Evolutionary conservation across 208 protist species (phyloP).

Genomic region (Crithidia fasciculata): DNA sequence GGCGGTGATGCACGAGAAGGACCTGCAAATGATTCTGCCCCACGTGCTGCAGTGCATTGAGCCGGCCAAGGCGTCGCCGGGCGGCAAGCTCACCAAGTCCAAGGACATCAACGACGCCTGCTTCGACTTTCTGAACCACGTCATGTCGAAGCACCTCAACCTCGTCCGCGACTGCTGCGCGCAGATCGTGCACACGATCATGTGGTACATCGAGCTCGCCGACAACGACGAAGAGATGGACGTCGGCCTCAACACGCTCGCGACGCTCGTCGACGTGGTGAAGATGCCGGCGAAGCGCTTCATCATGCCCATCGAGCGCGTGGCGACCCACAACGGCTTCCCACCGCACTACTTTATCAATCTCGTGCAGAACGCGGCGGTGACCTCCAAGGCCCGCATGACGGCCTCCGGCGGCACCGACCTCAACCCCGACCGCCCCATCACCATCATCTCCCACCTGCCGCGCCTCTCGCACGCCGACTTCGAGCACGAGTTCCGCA

Average conservation of each 20-base stretch:
- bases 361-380: slow-evolving; percentile 63
- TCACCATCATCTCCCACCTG: slow-evolving; percentile 75
- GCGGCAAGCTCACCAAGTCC: slow-evolving; percentile 46
- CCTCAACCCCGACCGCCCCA: slow-evolving; percentile 73
- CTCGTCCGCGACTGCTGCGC: slow-evolving; percentile 87
- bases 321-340: slow-evolving; percentile 75
- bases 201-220: slow-evolving; percentile 88
- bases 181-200: slow-evolving; percentile 86
- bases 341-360: slow-evolving; percentile 64
- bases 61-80: slow-evolving; percentile 52
- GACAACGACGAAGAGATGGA: slow-evolving; percentile 82
- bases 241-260: slow-evolving; percentile 76
- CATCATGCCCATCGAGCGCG: slow-evolving; percentile 74
- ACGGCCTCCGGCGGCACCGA: slow-evolving; percentile 40
- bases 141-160: slow-evolving; percentile 79
- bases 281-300: slow-evolving; percentile 78
- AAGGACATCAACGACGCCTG: slow-evolving; percentile 88
- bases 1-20: slow-evolving; percentile 86
- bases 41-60: slow-evolving; percentile 92
- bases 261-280: slow-evolving; percentile 74
- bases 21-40: slow-evolving; percentile 83
- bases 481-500: slow-evolving; percentile 83
- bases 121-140: slow-evolving; percentile 86
- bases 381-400: slow-evolving; percentile 50
- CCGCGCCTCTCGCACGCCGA: slow-evolving; percentile 74